Evolutionary conservation across 257 asterid species (phyloP).

Genomic region (Scutellaria minor): DNA sequence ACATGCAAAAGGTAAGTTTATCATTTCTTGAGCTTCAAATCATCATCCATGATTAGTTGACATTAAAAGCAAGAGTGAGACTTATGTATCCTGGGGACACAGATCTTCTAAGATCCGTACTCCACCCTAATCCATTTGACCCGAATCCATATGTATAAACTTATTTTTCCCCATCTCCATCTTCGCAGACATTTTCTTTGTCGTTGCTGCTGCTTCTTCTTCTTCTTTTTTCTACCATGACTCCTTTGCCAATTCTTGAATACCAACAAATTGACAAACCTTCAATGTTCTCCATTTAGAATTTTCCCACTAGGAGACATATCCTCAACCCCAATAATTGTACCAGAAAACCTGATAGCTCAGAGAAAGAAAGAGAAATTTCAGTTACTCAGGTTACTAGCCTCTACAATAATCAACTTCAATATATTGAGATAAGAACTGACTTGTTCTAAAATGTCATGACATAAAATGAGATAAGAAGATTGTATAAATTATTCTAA

Average conservation of each 20-base stretch:
- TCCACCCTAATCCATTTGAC: too few species aligned
- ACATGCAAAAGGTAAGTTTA: too few species aligned
- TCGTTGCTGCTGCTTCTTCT: too few species aligned
- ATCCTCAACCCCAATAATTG: constrained; percentile 73
- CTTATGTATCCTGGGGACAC: too few species aligned
- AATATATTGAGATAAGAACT: constrained; percentile 52
- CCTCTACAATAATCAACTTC: constrained; percentile 13
- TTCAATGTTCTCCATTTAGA: constrained; percentile 78
- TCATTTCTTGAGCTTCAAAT: too few species aligned
- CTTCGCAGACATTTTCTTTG: too few species aligned
- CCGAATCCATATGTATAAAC: too few species aligned
- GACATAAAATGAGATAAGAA: constrained; percentile 10
- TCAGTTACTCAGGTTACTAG: constrained; percentile 10
- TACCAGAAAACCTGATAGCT: constrained; percentile 71
- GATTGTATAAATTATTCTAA: neutral
- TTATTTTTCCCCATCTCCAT: too few species aligned
- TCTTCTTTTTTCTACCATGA: too few species aligned
- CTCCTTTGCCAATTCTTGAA: neutral
- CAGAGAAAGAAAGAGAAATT: neutral
- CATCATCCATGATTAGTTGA: too few species aligned
- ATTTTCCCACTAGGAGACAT: constrained; percentile 63
- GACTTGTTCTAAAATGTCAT: constrained; percentile 58
- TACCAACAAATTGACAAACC: constrained; percentile 44
- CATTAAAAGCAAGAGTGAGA: too few species aligned
- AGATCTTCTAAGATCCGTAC: too few species aligned